Percentiles rank a stretch among this genome's conserved stretches.
Evolutionary conservation across 2,329 filamentous ascomycete species (phyloP).

Genomic region (Trichoderma hamatum): DNA sequence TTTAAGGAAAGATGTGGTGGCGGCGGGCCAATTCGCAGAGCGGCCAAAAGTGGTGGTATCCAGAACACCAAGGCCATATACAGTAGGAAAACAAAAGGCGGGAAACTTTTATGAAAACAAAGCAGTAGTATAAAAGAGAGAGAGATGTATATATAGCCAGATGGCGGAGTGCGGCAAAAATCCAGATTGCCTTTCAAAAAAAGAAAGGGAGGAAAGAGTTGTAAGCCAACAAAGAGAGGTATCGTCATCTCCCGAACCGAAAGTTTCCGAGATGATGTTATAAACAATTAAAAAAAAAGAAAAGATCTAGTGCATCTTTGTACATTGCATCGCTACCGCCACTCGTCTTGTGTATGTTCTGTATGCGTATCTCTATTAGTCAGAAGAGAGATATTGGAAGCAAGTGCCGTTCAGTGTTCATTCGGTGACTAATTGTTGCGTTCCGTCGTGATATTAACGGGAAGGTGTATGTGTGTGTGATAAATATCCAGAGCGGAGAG

Average conservation of each 20-base stretch:
- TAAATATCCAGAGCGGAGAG: neutral
- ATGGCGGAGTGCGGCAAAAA: neutral
- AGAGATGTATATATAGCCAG: neutral
- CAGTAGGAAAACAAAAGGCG: neutral
- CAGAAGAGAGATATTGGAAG: neutral
- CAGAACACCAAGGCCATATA: conserved; percentile 42
- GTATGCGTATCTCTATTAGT: neutral
- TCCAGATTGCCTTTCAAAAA: neutral
- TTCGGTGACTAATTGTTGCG: neutral
- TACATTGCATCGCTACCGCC: conserved; percentile 4
- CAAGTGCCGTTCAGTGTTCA: neutral
- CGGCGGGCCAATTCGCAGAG: conserved; percentile 18
- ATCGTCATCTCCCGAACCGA: neutral
- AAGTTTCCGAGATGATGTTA: conserved; percentile 23
- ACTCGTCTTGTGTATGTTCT: neutral
- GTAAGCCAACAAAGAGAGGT: conserved; percentile 8
- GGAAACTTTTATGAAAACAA: neutral
- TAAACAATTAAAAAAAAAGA: neutral
- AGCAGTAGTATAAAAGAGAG: neutral
- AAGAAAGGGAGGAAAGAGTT: neutral
- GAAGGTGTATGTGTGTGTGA: neutral
- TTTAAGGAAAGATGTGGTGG: conserved; percentile 12
- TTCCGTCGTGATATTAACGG: neutral
- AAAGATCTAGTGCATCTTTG: conserved; percentile 24
- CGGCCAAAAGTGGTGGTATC: conserved; percentile 35